Conservation (phyloP, 140 eudicot genomes). For the Anethum foeniculum region DNA sequence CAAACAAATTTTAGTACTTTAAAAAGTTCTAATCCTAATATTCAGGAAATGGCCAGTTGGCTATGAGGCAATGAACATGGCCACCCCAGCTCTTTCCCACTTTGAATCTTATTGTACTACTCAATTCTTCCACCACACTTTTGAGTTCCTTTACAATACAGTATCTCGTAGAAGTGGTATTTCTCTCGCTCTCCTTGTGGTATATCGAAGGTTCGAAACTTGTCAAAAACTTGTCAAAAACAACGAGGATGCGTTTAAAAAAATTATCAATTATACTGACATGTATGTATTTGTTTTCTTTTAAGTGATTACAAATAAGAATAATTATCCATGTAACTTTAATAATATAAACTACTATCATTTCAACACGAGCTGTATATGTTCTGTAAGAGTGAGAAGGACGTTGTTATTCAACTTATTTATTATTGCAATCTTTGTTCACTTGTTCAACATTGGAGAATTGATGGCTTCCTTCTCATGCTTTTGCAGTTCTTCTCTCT, state of each 20-base stretch:
- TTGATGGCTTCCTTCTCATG: background rate
- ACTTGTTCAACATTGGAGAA: background rate
- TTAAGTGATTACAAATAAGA: too few relatives aligned
- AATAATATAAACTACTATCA: background rate
- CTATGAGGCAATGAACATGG: background rate
- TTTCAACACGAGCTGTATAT: background rate
- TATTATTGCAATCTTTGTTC: slow-evolving; percentile 4
- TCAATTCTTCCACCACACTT: background rate
- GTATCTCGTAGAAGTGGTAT: too few relatives aligned
- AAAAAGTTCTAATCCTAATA: background rate
- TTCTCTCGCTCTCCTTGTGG: too few relatives aligned
- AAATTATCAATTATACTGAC: too few relatives aligned
- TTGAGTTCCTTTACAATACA: background rate
- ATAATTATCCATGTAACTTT: background rate
- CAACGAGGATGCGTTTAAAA: too few relatives aligned
- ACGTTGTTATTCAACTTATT: background rate
- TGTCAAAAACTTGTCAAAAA: too few relatives aligned
- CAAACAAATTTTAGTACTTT: too few relatives aligned
- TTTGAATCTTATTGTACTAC: background rate
- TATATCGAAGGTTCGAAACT: too few relatives aligned
- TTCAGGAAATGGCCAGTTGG: slow-evolving; percentile 6
- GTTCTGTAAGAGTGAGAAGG: background rate
- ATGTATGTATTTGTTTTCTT: too few relatives aligned
- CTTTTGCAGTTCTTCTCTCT: background rate
- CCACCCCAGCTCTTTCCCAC: slow-evolving; percentile 9